Evolutionary conservation across 2,329 filamentous ascomycete species (phyloP).

Genomic region (Epichloe uncinata): DNA sequence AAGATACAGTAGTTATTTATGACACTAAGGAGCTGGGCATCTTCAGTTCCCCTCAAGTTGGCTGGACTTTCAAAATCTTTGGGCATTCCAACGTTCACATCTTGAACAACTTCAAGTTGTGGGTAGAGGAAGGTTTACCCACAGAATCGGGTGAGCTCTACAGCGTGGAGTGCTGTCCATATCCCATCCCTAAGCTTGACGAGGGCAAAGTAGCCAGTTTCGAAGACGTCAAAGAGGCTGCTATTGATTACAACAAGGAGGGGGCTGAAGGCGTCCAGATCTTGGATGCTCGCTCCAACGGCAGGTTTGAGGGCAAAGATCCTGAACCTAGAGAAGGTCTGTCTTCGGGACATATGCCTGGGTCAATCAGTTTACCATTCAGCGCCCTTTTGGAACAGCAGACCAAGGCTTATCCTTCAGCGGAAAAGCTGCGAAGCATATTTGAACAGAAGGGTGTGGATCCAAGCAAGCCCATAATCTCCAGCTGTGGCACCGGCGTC

Average conservation of each 20-base stretch:
- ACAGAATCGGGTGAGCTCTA: conserved; percentile 66
- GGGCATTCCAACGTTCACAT: conserved; percentile 82
- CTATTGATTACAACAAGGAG: conserved; percentile 69
- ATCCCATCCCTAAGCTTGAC: conserved; percentile 49
- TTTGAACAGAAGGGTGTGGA: conserved; percentile 74
- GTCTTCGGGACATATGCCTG: conserved; percentile 83
- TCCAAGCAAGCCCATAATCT: conserved; percentile 67
- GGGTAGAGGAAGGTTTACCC: conserved; percentile 72
- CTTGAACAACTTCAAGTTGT: conserved; percentile 91
- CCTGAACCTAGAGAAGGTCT: conserved; percentile 80
- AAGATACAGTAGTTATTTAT: conserved; percentile 89
- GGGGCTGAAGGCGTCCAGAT: conserved; percentile 71
- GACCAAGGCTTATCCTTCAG: conserved; percentile 66
- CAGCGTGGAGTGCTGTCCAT: conserved; percentile 50
- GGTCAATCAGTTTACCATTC: conserved; percentile 73
- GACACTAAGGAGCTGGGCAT: conserved; percentile 85
- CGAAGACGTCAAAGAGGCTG: conserved; percentile 69
- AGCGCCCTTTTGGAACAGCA: conserved; percentile 66
- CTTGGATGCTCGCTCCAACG: conserved; percentile 69
- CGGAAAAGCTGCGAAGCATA: conserved; percentile 57
- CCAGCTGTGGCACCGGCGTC: conserved; percentile 84
- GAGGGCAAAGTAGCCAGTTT: conserved; percentile 60
- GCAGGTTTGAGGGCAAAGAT: conserved; percentile 69
- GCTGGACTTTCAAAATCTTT: conserved; percentile 85
- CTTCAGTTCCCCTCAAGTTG: conserved; percentile 85